Evolutionary conservation across 2,329 filamentous ascomycete genomes (phyloP).

Genomic region (Colletotrichum sp.): DNA sequence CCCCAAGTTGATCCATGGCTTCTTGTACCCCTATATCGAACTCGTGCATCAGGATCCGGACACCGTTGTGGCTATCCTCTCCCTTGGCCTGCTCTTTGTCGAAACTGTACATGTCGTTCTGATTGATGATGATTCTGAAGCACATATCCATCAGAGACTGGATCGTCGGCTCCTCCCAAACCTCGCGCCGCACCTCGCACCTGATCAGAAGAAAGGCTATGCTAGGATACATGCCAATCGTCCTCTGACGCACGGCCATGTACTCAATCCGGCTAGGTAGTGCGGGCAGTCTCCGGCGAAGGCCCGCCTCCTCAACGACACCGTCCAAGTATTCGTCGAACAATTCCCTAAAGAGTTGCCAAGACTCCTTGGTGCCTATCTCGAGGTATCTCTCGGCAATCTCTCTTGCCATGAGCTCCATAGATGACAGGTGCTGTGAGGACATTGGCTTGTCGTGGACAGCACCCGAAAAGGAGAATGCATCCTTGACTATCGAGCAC

Average conservation of each 20-base stretch:
- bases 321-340: neutral
- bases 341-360: neutral
- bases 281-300: neutral
- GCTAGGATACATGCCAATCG: neutral
- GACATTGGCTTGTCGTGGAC: accelerated
- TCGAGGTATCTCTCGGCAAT: accelerated
- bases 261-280: neutral
- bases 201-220: neutral
- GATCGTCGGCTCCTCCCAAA: neutral
- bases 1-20: neutral
- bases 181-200: neutral
- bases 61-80: neutral
- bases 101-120: neutral
- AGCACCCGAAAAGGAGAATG: neutral
- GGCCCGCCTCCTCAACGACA: neutral
- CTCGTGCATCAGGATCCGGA: neutral
- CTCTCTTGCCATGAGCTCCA: neutral
- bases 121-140: neutral
- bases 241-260: neutral
- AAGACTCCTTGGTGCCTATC: neutral
- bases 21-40: neutral
- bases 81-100: neutral
- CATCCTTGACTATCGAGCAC: neutral
- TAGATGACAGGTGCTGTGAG: neutral
- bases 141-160: neutral